Evolutionary conservation across 2,329 filamentous ascomycete genomes (phyloP), one percentile per base, ranked within the genome.

Genomic region (Sporothrix brunneoviolacea): DNA sequence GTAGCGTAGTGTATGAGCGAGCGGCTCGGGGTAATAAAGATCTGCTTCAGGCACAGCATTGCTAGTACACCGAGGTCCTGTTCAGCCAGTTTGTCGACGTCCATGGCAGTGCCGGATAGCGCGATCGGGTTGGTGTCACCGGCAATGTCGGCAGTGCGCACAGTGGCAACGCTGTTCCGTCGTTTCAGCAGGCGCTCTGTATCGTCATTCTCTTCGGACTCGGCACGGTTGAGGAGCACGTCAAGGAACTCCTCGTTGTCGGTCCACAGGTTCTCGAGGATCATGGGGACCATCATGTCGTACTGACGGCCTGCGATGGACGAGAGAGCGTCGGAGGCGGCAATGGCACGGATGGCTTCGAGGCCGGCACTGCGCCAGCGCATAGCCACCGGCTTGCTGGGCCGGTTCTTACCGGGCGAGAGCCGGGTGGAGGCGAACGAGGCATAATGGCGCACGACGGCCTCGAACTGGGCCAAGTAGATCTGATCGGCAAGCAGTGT

Each of bases 51-150:
- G 62, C 90, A 94, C 60, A 90, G 84, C 59, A 95, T 75, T 4
- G 93, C 91, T 55, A 94, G 72, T 8, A 94, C 74, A 24, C 87
- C 87, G 15, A 90, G 89, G 62, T 94, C 87, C 69, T 95, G 84
- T 67, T 97, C 91, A 2, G 89, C 91, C 54, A 93, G 72, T 64
- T 85, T 88, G 67, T 97, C 93, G 22, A 89, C 89, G 62, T 96
- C 91, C 21, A 84, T 84, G 1, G 88, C 86, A 0, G 88, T 89
- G 49, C 85, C 88, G 1, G 86, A 80, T n/a, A 89, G 79, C 21
- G 87, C 86, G 38, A 86, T 77, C 5, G 78, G 77, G 55, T 86
- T 86, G 6, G 82, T 77, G 37, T 83, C 80, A 44, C 72, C 74
- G 1, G 68, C 69, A 0, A 82, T 83, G 41, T 88, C 85, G 44